phyloP scores from a whole-genome alignment of 176 grass and related monocot genomes.

The Rhynchospora breviuscula region DNA sequence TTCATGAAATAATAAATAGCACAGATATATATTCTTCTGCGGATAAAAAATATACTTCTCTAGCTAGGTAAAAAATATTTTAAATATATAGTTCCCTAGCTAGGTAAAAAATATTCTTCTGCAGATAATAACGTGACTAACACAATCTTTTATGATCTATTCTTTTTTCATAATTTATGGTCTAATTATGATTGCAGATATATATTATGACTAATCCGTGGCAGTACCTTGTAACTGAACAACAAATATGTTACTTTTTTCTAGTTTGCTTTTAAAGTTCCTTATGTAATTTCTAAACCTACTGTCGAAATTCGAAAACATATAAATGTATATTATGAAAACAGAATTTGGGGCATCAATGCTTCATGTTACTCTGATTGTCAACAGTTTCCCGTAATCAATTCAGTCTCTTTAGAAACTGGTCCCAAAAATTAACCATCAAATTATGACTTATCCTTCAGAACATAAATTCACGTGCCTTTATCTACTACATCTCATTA shows the following conservation, averaged over 20 bases:
- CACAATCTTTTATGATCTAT: too few relatives aligned
- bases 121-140: too few relatives aligned
- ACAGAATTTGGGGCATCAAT: neutral
- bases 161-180: too few relatives aligned
- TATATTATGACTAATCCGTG: too few relatives aligned
- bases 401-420: constrained; percentile 8
- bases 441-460: constrained; percentile 11
- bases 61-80: too few relatives aligned
- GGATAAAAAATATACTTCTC: too few relatives aligned
- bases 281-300: neutral
- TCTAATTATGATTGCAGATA: too few relatives aligned
- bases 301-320: neutral
- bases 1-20: too few relatives aligned
- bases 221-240: neutral
- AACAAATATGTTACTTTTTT: neutral
- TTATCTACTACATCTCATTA: neutral
- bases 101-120: too few relatives aligned
- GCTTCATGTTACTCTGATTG: neutral
- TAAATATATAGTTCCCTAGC: too few relatives aligned
- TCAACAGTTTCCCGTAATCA: neutral
- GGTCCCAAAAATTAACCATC: constrained; percentile 20
- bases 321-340: neutral
- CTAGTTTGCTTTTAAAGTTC: neutral
- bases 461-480: neutral
- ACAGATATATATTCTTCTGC: too few relatives aligned